Evolutionary conservation across 352 stramenopile species (phyloP), one percentile per base, ranked within the genome.

Genomic region (Globisporangium nunn): DNA sequence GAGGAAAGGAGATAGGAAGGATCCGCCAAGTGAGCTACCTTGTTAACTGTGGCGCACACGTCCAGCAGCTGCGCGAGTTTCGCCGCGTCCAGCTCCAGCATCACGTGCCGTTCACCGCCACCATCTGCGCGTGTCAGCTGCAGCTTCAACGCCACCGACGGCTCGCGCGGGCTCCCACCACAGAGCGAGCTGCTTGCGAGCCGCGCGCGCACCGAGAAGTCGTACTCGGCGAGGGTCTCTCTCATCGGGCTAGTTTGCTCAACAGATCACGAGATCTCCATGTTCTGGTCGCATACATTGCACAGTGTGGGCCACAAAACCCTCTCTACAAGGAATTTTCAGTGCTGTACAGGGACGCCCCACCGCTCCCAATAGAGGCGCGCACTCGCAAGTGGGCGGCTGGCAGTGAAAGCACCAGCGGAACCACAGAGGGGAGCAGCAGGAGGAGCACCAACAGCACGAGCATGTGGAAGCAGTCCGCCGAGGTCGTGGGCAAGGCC

Each of bases 401-500:
- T 48, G 47, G 10, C 35, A n/a, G 51, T 10, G 37, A 39, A 50
- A 52, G 41, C 44, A 67, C 50, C 61, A 64, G 61, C 60, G 60
- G 61, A 67, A 64, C 54, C 33, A 40, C 39, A 28, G 50, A 7
- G 14, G 35, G 35, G 4, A 54, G 53, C 51, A 66, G 51, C 59
- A 81, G 71, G 56, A 63, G 47, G 50, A 71, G 67, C 59, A 58
- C 44, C 33, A 74, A 53, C 63, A 47, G 37, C 37, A 12, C 37
- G 46, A 67, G 50, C 66, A 88, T 90, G 78, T 80, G 65, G 69
- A 84, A 85, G 67, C 67, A 81, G 62, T 74, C 67, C 56, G 61
- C 81, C 54, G 72, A 91, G 63, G 74, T 70, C 59, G 71, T 88
- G 58, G 85, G 87, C 66, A 94, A 93, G 64, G 81, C 70, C 64